A percentile compares a stretch with the other conserved stretches of the same genome.
Evolutionary conservation across 257 asterid species (phyloP).

Genomic region (Petrea volubilis): DNA sequence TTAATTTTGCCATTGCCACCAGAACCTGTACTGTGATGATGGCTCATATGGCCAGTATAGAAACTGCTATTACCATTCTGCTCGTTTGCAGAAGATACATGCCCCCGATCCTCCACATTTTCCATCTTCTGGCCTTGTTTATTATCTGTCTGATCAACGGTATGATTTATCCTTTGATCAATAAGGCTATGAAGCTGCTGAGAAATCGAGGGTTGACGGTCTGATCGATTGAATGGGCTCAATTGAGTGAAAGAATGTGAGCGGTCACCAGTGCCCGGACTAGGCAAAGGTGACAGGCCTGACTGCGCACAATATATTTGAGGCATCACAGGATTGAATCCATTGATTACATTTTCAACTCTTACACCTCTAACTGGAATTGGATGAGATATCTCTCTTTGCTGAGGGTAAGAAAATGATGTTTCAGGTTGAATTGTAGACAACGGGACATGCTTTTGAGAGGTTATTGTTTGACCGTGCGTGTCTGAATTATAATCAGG

Average conservation of each 20-base stretch:
- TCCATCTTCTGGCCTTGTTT: slow-evolving; percentile 40
- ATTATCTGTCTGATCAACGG: slow-evolving; percentile 45
- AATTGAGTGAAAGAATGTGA: slow-evolving; percentile 37
- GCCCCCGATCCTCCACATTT: slow-evolving; percentile 38
- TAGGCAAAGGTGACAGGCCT: slow-evolving; percentile 36
- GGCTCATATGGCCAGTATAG: slow-evolving; percentile 38
- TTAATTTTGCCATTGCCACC: slow-evolving; percentile 40
- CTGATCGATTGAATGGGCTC: slow-evolving; percentile 33
- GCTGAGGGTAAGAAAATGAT: slow-evolving; percentile 33
- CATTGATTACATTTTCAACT: slow-evolving; percentile 39
- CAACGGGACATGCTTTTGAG: slow-evolving; percentile 36
- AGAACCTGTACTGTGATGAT: slow-evolving; percentile 25
- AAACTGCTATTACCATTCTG: slow-evolving; percentile 59
- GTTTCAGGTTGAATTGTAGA: slow-evolving; percentile 37
- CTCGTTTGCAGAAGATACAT: slow-evolving; percentile 51
- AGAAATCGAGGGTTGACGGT: slow-evolving; percentile 33
- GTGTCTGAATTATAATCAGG: slow-evolving; percentile 53
- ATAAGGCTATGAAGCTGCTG: slow-evolving; percentile 38
- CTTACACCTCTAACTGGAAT: slow-evolving; percentile 57
- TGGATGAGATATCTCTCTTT: slow-evolving; percentile 46
- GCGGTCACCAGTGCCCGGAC: slow-evolving; percentile 44
- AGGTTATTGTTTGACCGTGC: slow-evolving; percentile 34
- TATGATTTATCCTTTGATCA: slow-evolving; percentile 39
- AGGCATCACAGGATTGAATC: slow-evolving; percentile 43
- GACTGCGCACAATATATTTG: slow-evolving; percentile 35